phyloP scores from a whole-genome alignment of 2,329 filamentous ascomycete genomes.

The Ophiostoma sp. region DNA sequence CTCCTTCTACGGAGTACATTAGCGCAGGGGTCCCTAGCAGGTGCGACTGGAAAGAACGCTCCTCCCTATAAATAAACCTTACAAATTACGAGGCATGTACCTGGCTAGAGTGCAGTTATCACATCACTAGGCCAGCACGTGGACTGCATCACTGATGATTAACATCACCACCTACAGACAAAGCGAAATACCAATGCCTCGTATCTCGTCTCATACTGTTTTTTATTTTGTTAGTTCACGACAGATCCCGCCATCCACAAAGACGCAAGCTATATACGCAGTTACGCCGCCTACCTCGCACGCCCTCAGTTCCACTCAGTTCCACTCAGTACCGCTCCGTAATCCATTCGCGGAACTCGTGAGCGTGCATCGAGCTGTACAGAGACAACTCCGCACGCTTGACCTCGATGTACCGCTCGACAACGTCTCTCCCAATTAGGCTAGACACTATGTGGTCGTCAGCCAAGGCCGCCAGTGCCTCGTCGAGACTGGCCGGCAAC shows the following conservation, averaged over 20 bases:
- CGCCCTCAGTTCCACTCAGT: conserved; percentile 30
- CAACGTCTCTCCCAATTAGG: conserved; percentile 45
- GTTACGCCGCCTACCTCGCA: neutral
- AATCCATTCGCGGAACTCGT: conserved; percentile 52
- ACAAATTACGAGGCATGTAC: neutral
- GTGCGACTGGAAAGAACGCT: too few relatives aligned
- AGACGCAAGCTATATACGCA: neutral
- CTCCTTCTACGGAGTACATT: conserved; percentile 1
- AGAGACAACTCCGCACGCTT: conserved; percentile 55
- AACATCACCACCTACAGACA: too few relatives aligned
- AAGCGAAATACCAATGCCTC: too few relatives aligned
- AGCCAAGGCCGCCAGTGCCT: conserved; percentile 50
- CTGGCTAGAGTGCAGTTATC: neutral
- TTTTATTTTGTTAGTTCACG: too few relatives aligned
- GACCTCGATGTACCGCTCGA: conserved; percentile 51
- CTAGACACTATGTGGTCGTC: conserved; percentile 43
- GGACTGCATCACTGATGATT: neutral
- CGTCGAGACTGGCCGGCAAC: conserved; percentile 50
- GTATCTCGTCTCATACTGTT: too few relatives aligned
- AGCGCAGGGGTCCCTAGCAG: neutral
- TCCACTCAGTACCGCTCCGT: conserved; percentile 56
- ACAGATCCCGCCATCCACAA: too few relatives aligned
- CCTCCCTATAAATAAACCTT: too few relatives aligned
- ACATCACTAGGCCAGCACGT: neutral
- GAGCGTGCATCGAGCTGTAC: conserved; percentile 44